These are phyloP conservation scores for Nitzschia putrida DNA, from an alignment of 108 stramenopile species.

Conservation along the genomic window DNA sequence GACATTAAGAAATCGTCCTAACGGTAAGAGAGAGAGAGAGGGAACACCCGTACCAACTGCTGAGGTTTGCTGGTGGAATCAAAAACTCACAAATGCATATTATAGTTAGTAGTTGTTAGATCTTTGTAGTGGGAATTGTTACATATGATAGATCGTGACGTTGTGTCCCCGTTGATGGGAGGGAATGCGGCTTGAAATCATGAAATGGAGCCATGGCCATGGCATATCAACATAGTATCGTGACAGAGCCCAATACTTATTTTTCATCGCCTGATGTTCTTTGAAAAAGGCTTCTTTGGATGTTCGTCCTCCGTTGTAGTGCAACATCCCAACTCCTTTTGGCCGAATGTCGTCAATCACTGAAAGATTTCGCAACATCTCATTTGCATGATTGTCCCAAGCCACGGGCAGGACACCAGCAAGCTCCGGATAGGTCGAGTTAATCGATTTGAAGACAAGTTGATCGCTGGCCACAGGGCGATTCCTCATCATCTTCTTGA, in stretches of 20 bases:
- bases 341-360: neutral
- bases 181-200: neutral
- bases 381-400: slow-evolving; percentile 1
- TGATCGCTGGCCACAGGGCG: slow-evolving; percentile 8
- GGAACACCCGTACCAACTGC: too few relatives aligned
- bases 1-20: too few relatives aligned
- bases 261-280: neutral
- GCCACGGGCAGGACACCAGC: neutral
- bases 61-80: too few relatives aligned
- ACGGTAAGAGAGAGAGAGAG: too few relatives aligned
- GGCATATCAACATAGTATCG: neutral
- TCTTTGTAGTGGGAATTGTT: too few relatives aligned
- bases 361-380: neutral
- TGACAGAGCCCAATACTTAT: neutral
- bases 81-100: too few relatives aligned
- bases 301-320: slow-evolving; percentile 31
- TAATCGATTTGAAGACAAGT: slow-evolving; percentile 16
- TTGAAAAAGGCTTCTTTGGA: slow-evolving; percentile 21
- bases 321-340: slow-evolving; percentile 29
- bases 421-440: slow-evolving; percentile 5
- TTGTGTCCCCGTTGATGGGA: neutral
- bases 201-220: slow-evolving; percentile 5
- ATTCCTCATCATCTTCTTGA: neutral
- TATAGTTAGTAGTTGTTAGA: too few relatives aligned
- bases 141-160: too few relatives aligned